Base-by-base conservation (phyloP, 2,329 filamentous ascomycete species). In the Exophiala calicioides region DNA sequence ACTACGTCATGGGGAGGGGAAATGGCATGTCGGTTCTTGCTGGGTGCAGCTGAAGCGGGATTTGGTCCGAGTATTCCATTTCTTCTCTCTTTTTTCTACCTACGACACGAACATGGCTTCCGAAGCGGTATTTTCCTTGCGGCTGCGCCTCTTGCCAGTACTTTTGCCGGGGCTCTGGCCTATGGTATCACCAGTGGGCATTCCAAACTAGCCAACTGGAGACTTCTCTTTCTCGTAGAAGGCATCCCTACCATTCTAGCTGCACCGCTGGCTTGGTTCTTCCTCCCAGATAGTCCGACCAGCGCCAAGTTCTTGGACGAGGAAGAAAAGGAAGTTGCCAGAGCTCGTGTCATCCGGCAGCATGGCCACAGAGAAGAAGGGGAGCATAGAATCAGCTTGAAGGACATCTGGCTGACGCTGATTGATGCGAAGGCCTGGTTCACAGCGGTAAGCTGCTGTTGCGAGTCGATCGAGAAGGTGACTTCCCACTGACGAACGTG, bases 101-200 rank as follows among this genome's bases (percentile, higher is more conserved):
- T 77, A 5, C 68, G 80, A 10, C 68, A 77, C 26, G 77, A 79
- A 55, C 64, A 82, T 9, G 79, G 79, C 23, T 67, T 81, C 21
- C 68, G 79, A 3, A 74, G 74, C 40, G 79, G 78, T 2, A 60
- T 82, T 16, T 83, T 81, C 53, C 56, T 76, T 9, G 69, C 71
- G 15, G 70, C 71, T 0, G 81, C 82, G 0, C 82, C 84, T 1
- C 75, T 95, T 3, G 88, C 89, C 1, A 93, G 88, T 31, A 84
- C 83, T 1, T 90, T 94, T 62, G 87, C 88, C 0, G 83, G 83
- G 2, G 82, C 80, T 3, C 68, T 85, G 4, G 82, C 81, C 1
- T 85, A 81, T 47, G 80, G 76, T 3, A 84, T 87, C 60, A 81
- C 81, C 6, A 77, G 78, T 19, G 80, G 81, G 8, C 71, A 77